Evolutionary conservation across 2,329 filamentous ascomycete species (phyloP), one percentile per base, ranked within the genome.

Genomic region (Alternaria sp.): DNA sequence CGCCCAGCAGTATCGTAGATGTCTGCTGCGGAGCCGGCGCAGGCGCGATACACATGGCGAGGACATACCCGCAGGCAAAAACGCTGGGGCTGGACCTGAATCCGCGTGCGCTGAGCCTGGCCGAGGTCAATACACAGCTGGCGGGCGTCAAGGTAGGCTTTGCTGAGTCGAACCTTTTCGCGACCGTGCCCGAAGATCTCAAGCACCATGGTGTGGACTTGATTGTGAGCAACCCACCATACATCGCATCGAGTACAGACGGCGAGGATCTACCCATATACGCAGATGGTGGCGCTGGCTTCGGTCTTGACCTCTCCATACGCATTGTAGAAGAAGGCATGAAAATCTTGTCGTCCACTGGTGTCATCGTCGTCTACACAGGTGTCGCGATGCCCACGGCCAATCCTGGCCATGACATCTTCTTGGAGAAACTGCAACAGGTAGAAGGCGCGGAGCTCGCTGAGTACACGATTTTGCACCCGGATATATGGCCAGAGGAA

Each of bases 401-500:
- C 15, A 25, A 70, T 10, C 70, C 71, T 5, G 65, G 67, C 0
- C 55, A 68, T 23, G 71, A 73, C 28, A 59, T 66, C 7, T 71
- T 73, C 26, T 28, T 72, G 25, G 65, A 67, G 37, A 68, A 63
- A 43, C 55, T 73, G 11, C 58, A 69, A 37, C 49, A 50, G 9
- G 58, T 72, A 8, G 37, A 72, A 30, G 65, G 47, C 7, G 56
- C 55, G 4, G 61, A 68, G 10, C 15, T 72, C 14, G 57, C 56
- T 1, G 68, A 72, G 49, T 73, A 73, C 58, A 66, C 63, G 10
- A 67, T 73, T 20, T 43, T 73, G 14, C 70, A 73, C 20, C 71
- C 71, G 1, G 71, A 73, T 18, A 72, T 73, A 65, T 71, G 71
- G 71, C 55, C 71, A n/a, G 71, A 73, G 51, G 71, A 73, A 28